Evolutionary conservation across 2,329 filamentous ascomycete species (phyloP).

Genomic region (Trichophyton mentagrophytes): DNA sequence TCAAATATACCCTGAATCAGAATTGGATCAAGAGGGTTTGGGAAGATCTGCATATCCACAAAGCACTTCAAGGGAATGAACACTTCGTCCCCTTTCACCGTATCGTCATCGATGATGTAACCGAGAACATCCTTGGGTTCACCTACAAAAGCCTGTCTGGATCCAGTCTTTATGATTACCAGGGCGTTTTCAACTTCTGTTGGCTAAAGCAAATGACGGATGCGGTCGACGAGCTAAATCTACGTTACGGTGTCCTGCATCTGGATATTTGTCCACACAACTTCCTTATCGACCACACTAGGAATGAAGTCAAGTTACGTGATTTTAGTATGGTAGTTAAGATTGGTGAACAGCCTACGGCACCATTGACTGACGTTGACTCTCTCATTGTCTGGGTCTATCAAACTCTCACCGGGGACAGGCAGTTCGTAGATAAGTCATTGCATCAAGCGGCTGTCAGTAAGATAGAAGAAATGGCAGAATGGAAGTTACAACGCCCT

Average conservation of each 20-base stretch:
- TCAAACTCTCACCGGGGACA: slow-evolving; percentile 4
- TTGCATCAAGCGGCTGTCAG: too few relatives aligned
- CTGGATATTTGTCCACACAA: slow-evolving; percentile 9
- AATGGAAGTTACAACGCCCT: slow-evolving; percentile 3
- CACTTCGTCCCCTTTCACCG: slow-evolving; percentile 7
- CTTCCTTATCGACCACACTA: slow-evolving; percentile 7
- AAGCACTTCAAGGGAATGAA: slow-evolving; percentile 5
- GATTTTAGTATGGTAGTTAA: slow-evolving; percentile 3
- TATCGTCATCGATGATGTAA: slow-evolving; percentile 7
- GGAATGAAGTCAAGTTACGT: neutral
- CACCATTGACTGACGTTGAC: slow-evolving; percentile 2
- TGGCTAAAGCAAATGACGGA: slow-evolving; percentile 9
- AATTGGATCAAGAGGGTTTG: slow-evolving; percentile 8
- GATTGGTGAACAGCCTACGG: neutral
- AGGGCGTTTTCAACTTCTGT: slow-evolving; percentile 6
- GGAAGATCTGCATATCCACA: slow-evolving; percentile 8
- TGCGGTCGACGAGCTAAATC: slow-evolving; percentile 9
- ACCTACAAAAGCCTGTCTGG: slow-evolving; percentile 4
- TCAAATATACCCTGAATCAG: slow-evolving; percentile 8
- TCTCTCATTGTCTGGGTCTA: slow-evolving; percentile 7
- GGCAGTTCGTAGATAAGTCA: neutral
- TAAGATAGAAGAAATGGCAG: neutral
- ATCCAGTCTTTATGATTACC: slow-evolving; percentile 7
- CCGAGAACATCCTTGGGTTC: slow-evolving; percentile 7
- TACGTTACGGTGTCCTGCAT: slow-evolving; percentile 9